phyloP scores from a whole-genome alignment of 768 basidiomycete genomes.

The Sutorius australiensis region DNA sequence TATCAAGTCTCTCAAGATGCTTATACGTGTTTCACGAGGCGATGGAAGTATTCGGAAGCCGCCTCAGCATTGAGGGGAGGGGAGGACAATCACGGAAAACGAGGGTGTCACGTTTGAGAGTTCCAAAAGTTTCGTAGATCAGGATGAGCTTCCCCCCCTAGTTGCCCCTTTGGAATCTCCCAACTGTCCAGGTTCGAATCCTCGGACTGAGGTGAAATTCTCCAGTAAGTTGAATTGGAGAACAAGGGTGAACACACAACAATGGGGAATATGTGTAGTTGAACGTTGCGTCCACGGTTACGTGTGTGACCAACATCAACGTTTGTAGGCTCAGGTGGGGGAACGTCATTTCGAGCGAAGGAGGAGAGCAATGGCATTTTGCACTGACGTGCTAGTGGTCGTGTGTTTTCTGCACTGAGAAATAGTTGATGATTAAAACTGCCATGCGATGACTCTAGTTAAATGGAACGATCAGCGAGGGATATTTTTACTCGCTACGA shows the following conservation, averaged over 20 bases:
- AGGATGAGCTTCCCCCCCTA: not conserved
- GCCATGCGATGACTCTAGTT: not conserved
- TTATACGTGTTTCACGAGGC: not conserved
- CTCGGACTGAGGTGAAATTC: not conserved
- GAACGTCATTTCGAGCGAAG: not conserved
- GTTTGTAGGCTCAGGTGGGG: not conserved
- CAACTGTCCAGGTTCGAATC: not conserved
- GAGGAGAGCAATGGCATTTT: not conserved
- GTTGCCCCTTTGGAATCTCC: too few relatives aligned
- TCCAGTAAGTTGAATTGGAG: not conserved
- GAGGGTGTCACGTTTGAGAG: not conserved
- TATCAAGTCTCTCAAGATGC: not conserved
- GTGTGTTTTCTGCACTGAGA: not conserved
- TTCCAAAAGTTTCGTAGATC: not conserved
- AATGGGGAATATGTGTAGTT: not conserved
- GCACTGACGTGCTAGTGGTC: not conserved
- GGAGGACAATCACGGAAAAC: too few relatives aligned
- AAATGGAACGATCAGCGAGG: not conserved
- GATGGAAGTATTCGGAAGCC: not conserved
- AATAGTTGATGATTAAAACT: not conserved
- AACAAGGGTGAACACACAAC: not conserved
- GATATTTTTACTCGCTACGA: constrained; percentile 13
- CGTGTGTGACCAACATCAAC: not conserved
- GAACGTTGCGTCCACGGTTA: not conserved
- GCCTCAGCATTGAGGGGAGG: not conserved